phyloP scores from a whole-genome alignment of 306 rosid genomes.

The Glycine tomentella region DNA sequence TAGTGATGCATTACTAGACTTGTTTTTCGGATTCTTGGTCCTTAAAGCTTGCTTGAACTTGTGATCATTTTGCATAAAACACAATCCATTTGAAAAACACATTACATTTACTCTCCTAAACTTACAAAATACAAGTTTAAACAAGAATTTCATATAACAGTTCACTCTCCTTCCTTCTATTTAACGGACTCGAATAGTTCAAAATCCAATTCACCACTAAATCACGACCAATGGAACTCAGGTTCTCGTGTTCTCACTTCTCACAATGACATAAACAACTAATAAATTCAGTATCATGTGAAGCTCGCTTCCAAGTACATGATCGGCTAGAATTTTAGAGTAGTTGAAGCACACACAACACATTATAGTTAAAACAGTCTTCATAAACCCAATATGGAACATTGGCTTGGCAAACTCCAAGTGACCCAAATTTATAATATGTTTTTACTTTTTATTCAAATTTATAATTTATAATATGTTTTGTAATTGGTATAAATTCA shows the following conservation, averaged over 20 bases:
- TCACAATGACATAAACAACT: no score
- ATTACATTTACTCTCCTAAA: constrained; percentile 8
- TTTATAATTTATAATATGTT: no score
- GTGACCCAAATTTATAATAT: constrained; percentile 76
- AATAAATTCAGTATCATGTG: no score
- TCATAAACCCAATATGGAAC: constrained; percentile 94
- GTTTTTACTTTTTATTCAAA: no score
- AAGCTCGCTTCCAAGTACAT: constrained; percentile 55
- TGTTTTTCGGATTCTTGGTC: constrained; percentile 79
- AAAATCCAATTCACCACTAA: neutral
- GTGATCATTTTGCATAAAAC: constrained; percentile 71
- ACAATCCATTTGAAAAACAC: constrained; percentile 22
- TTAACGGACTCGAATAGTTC: neutral
- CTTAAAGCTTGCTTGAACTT: constrained; percentile 91
- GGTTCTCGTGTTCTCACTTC: no score
- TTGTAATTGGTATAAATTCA: no score
- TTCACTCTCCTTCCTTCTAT: neutral
- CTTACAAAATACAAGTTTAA: neutral
- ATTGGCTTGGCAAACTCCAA: constrained; percentile 96
- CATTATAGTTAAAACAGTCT: constrained; percentile 80
- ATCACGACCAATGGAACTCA: neutral
- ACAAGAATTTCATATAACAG: neutral
- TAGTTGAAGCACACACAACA: constrained; percentile 95
- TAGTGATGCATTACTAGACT: no score
- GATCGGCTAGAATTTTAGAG: constrained; percentile 83